These are phyloP conservation scores for Aspergillus homomorphus DNA, from an alignment of 495 filamentous ascomycete genomes.

Conservation along the genomic window DNA sequence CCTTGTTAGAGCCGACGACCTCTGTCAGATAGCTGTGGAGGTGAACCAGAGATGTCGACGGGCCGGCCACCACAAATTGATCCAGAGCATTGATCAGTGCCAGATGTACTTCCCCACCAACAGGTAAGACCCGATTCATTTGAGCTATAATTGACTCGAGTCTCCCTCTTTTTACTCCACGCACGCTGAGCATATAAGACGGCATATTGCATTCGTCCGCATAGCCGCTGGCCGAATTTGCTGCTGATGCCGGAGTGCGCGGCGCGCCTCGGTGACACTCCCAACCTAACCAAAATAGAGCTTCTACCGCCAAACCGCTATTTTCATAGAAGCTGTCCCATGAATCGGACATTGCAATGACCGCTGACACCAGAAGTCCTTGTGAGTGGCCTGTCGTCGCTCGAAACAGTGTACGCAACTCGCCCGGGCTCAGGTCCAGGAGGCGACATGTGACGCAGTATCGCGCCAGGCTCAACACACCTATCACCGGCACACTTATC, in stretches of 20 bases:
- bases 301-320: slow-evolving; percentile 6
- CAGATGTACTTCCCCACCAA: slow-evolving; percentile 18
- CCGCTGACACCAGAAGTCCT: slow-evolving; percentile 26
- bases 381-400: slow-evolving; percentile 35
- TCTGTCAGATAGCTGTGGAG: slow-evolving; percentile 14
- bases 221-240: neutral
- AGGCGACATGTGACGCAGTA: slow-evolving; percentile 28
- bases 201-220: slow-evolving; percentile 1
- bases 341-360: slow-evolving; percentile 24
- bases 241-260: slow-evolving; percentile 7
- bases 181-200: slow-evolving; percentile 22
- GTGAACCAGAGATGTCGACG: slow-evolving; percentile 22
- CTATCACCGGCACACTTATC: slow-evolving; percentile 34
- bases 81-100: slow-evolving; percentile 30
- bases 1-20: slow-evolving; percentile 11
- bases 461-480: slow-evolving; percentile 25
- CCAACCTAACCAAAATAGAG: slow-evolving; percentile 22
- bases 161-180: slow-evolving; percentile 6
- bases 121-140: slow-evolving; percentile 12
- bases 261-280: slow-evolving; percentile 21
- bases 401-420: slow-evolving; percentile 21
- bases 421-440: slow-evolving; percentile 23
- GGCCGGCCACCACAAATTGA: slow-evolving; percentile 33
- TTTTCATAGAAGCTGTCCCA: slow-evolving; percentile 28
- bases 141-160: slow-evolving; percentile 3